Conservation (phyloP, 1,284 basidiomycete species). For the Meripilus lineatus region DNA sequence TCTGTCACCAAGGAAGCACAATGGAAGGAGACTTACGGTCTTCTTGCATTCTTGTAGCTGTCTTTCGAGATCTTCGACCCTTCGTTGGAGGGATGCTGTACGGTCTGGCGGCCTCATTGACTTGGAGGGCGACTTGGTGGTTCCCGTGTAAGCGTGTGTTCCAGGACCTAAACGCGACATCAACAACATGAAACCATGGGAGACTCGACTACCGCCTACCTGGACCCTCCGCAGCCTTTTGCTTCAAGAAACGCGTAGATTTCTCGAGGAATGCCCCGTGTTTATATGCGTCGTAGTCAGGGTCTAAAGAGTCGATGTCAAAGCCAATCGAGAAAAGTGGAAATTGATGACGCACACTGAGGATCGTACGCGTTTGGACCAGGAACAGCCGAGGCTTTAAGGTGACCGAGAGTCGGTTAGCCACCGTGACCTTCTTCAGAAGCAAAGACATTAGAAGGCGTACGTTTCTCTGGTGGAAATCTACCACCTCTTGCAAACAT, state of each 20-base stretch:
- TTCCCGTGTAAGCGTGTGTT: slow-evolving; percentile 26
- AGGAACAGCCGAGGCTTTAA: slow-evolving; percentile 24
- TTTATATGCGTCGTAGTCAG: slow-evolving; percentile 46
- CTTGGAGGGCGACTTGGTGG: slow-evolving; percentile 10
- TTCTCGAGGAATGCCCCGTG: slow-evolving; percentile 53
- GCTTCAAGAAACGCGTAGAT: slow-evolving; percentile 42
- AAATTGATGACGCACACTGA: slow-evolving; percentile 13
- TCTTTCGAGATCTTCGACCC: slow-evolving; percentile 62
- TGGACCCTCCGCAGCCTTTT: slow-evolving; percentile 35
- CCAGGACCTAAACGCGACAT: slow-evolving; percentile 31
- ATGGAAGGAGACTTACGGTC: slow-evolving; percentile 38
- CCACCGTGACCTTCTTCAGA: background rate
- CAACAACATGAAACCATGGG: background rate
- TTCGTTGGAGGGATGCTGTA: slow-evolving; percentile 52
- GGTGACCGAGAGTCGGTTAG: too few species aligned
- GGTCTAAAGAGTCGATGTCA: slow-evolving; percentile 24
- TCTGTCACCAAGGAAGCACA: background rate
- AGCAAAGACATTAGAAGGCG: background rate
- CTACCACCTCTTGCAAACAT: background rate
- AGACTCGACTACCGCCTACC: slow-evolving; percentile 32
- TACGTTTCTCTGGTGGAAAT: background rate
- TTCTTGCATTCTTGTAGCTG: slow-evolving; percentile 65
- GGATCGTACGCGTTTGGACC: slow-evolving; percentile 26
- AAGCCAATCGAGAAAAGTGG: background rate
- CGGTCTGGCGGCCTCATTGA: slow-evolving; percentile 36